Base-by-base conservation (phyloP, 192 early-diverging fungal genomes). In the Coemansia sp. region DNA sequence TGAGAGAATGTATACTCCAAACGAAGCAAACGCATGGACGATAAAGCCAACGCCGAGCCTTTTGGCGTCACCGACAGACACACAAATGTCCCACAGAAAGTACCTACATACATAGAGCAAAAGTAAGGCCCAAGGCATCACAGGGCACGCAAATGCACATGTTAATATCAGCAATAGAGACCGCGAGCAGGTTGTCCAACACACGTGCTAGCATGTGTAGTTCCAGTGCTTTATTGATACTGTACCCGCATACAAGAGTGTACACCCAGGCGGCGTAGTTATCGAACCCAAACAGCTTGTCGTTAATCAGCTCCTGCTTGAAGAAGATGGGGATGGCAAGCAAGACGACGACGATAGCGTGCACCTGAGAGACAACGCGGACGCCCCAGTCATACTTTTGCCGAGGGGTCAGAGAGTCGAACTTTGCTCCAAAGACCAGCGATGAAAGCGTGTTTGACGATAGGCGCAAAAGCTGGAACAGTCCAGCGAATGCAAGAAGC, bases 71-170 rank as follows among this genome's bases (percentile, higher is more conserved):
- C 82, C 76, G 50, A 93, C 63, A 8, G 86, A 90, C 6, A 90
- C 75, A 52, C 89, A 60, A 1, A 89, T 88, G 79, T 98, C 96
- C 96, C 96, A 98, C 50, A 96, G 64, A 84, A 98, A 98, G 78
- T 95, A 97, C 17, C 93, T 92, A 79, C 38, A 70, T 50, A 14
- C 30, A 14, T 44, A 62, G 26, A 26, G 35, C 7, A 0, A 23
- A 17, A 61, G 39, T 8, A 40, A 14, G 38, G 42, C 46, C 38
- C 26, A 67, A 17, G n/a, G 3, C 23, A 39, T 3, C 62, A 42
- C 16, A 28, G 35, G 17, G 39, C 16, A 43, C 6, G 17, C 11
- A 42, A 40, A 60, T 37, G 49, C 19, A 11, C 52, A 9, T 32
- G 52, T 55, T 55, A 55, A 30, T 55, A 55, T 30, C 28, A 30